Base-by-base conservation (phyloP, 1,284 basidiomycete genomes). In the Inonotus obliquus region DNA sequence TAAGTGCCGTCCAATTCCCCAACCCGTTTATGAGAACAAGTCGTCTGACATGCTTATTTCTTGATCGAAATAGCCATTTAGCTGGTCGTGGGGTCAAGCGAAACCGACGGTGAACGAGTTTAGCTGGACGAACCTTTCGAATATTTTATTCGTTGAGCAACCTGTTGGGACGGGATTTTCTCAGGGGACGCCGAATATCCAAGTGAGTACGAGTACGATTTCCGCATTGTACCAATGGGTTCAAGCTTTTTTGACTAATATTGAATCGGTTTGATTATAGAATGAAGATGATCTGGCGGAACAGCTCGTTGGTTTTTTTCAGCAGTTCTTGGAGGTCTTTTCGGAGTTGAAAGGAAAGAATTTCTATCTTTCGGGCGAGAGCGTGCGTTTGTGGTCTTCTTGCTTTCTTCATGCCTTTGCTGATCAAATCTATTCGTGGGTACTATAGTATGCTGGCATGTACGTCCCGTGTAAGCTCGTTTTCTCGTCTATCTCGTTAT, bases 121-220 rank as follows among this genome's bases (percentile, higher is more conserved):
- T 70, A 87, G 87, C 68, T 94, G 90, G 91, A 90, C 88, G 0
- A 92, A 93, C 68, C 75, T 92, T 29, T 88, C 87, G 1, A 89
- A 85, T 63, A 75, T 92, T n/a, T 74, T 93, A 14, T 94, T 82
- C 79, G 81, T 94, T 5, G 91, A 95, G 68, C 92, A 94, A 67
- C 92, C 92, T 0, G 84, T 92, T 27, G 88, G 89, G 6, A 92
- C 89, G 0, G 92, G 92, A 1, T 94, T 87, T 70, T 87, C 87
- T 0, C 84, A 86, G 65, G 92, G 92, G 4, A 79, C 68, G 7
- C 87, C 89, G 1, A 82, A 86, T 63, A 86, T 86, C 61, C 76
- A 67, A 61, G 86, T 86, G 29, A 48, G 41, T n/a, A n/a, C n/a
- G n/a, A n/a, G n/a, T n/a, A n/a, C n/a, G n/a, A n/a, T n/a, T n/a